A percentile compares a stretch with the other conserved stretches of the same genome.
Conservation (phyloP, 2,329 filamentous ascomycete species). For the Arthroderma sp. region DNA sequence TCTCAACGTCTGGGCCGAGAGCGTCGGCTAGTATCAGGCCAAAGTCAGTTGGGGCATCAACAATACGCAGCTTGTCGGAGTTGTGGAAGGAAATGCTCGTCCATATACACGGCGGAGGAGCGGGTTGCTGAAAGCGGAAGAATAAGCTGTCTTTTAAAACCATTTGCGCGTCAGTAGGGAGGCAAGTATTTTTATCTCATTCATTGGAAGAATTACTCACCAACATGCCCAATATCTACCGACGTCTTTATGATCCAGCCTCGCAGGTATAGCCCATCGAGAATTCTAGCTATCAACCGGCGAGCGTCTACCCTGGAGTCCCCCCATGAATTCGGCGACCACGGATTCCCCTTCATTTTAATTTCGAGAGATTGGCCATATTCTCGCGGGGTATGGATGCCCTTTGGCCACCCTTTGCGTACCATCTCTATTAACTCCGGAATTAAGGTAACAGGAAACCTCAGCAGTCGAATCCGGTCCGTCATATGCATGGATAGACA, state of each 20-base stretch:
- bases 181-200: background rate
- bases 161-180: slow-evolving; percentile 11
- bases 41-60: slow-evolving; percentile 21
- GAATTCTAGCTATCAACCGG: slow-evolving; percentile 23
- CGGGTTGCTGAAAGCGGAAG: slow-evolving; percentile 27
- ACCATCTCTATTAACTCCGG: slow-evolving; percentile 6
- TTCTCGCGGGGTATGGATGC: slow-evolving; percentile 13
- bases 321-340: slow-evolving; percentile 18
- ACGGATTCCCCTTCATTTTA: slow-evolving; percentile 29
- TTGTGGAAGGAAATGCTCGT: slow-evolving; percentile 27
- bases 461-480: slow-evolving; percentile 28
- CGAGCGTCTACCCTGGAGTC: slow-evolving; percentile 22
- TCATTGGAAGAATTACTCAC: background rate
- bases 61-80: slow-evolving; percentile 23
- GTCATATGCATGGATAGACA: slow-evolving; percentile 22
- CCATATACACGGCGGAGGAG: slow-evolving; percentile 29
- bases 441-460: slow-evolving; percentile 23
- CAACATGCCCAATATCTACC: slow-evolving; percentile 25
- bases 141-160: slow-evolving; percentile 28
- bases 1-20: slow-evolving; percentile 11
- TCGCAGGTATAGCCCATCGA: slow-evolving; percentile 24
- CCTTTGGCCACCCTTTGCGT: background rate
- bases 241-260: slow-evolving; percentile 31
- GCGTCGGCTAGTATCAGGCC: slow-evolving; percentile 13
- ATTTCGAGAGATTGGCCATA: slow-evolving; percentile 29